phyloP scores from a whole-genome alignment of 305 asterid species.

The Fraxinus paxiana region DNA sequence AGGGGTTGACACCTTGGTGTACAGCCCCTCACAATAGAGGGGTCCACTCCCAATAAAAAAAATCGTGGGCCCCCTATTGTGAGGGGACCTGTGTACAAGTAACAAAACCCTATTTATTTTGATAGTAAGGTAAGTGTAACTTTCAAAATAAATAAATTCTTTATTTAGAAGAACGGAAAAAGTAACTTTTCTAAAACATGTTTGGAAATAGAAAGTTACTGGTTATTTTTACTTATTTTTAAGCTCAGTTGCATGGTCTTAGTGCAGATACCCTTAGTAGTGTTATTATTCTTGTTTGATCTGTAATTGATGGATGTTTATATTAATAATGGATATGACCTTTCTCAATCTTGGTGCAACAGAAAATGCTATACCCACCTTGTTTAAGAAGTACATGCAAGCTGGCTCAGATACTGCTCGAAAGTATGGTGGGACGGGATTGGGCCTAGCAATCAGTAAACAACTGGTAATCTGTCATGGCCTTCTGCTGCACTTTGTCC shows the following conservation, averaged over 20 bases:
- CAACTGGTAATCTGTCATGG: slow-evolving; percentile 54
- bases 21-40: not conserved
- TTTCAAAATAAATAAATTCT: not conserved
- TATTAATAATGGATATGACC: not conserved
- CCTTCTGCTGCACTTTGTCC: not conserved
- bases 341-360: slow-evolving; percentile 21
- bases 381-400: slow-evolving; percentile 95
- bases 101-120: not conserved
- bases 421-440: slow-evolving; percentile 94
- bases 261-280: not conserved
- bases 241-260: not conserved
- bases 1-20: not conserved
- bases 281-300: not conserved
- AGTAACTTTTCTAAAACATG: not conserved
- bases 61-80: not conserved
- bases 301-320: not conserved
- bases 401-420: slow-evolving; percentile 87
- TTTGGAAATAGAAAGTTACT: not conserved
- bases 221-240: not conserved
- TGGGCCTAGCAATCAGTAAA: slow-evolving; percentile 89
- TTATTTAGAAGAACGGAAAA: not conserved
- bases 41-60: not conserved
- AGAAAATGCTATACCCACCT: slow-evolving; percentile 71
- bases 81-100: not conserved
- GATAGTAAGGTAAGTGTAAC: not conserved